phyloP scores from a whole-genome alignment of 1,139 yeast species.

The Debaryomyces fabryi region DNA sequence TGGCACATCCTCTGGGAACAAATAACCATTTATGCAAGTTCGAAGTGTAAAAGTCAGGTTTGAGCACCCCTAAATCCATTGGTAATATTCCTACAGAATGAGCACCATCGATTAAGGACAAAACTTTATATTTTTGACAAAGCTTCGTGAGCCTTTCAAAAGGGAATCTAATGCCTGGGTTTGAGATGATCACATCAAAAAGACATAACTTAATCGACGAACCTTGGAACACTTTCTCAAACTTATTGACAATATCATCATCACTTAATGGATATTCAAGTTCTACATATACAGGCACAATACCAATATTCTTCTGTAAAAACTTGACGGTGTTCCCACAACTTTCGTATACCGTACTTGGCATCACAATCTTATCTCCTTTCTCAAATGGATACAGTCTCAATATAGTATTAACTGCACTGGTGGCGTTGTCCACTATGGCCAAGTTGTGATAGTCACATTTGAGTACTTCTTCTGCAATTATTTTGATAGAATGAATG shows the following conservation, averaged over 20 bases:
- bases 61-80: conserved; percentile 41
- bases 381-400: conserved; percentile 51
- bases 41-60: conserved; percentile 65
- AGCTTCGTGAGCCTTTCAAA: conserved; percentile 50
- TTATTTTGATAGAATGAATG: conserved; percentile 25
- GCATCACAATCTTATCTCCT: conserved; percentile 53
- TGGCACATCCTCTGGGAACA: conserved; percentile 61
- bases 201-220: conserved; percentile 43
- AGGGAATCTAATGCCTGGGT: conserved; percentile 67
- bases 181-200: conserved; percentile 64
- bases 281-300: conserved; percentile 48
- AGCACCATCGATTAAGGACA: conserved; percentile 73
- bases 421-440: conserved; percentile 56
- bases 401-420: conserved; percentile 57
- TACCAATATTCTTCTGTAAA: conserved; percentile 41
- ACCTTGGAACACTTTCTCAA: conserved; percentile 32
- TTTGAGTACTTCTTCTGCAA: conserved; percentile 32
- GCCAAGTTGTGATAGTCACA: conserved; percentile 45
- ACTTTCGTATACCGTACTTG: conserved; percentile 55
- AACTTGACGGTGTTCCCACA: conserved; percentile 54
- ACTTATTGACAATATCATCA: conserved; percentile 46
- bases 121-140: conserved; percentile 49
- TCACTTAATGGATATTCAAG: conserved; percentile 54
- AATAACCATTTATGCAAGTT: conserved; percentile 74
- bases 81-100: conserved; percentile 65